Conservation (phyloP, 306 rosid genomes). For the Lithocarpus polystachyus region DNA sequence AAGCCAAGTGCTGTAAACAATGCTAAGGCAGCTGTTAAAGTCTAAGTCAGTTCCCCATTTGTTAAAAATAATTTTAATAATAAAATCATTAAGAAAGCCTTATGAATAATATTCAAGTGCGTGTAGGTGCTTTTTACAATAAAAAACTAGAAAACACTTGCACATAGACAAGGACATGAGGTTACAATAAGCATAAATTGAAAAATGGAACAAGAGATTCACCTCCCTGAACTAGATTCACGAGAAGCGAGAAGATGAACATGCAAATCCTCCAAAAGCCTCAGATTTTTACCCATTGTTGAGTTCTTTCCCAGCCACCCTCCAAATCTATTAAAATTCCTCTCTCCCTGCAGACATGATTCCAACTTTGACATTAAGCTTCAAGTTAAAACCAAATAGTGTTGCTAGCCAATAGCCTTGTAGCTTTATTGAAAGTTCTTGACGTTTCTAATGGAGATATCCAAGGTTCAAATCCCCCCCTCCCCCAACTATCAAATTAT, state of each 20-base stretch:
- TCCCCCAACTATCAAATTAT: too few relatives aligned
- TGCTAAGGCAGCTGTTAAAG: neutral
- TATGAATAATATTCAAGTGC: constrained; percentile 5
- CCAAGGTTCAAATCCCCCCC: too few relatives aligned
- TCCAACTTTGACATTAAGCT: constrained; percentile 13
- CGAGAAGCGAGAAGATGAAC: constrained; percentile 93
- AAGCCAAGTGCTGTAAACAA: neutral
- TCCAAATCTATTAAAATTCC: constrained; percentile 89
- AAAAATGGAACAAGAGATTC: constrained; percentile 26
- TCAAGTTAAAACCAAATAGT: constrained; percentile 2
- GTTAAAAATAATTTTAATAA: neutral
- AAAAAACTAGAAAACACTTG: constrained; percentile 3
- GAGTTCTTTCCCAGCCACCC: constrained; percentile 98
- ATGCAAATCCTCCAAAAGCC: constrained; percentile 93
- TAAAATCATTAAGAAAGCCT: constrained; percentile 2
- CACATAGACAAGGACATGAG: constrained; percentile 8
- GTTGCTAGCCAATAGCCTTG: too few relatives aligned
- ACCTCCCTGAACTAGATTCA: constrained; percentile 81
- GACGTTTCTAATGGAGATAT: too few relatives aligned
- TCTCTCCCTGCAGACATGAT: constrained; percentile 65
- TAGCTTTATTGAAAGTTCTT: too few relatives aligned
- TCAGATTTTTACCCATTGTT: constrained; percentile 70
- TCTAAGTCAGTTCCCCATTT: constrained; percentile 7
- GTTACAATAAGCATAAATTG: constrained; percentile 10
- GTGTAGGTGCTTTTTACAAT: constrained; percentile 3